Conservation (phyloP, 148 eudicot species). For the Chenopodium suecicum region DNA sequence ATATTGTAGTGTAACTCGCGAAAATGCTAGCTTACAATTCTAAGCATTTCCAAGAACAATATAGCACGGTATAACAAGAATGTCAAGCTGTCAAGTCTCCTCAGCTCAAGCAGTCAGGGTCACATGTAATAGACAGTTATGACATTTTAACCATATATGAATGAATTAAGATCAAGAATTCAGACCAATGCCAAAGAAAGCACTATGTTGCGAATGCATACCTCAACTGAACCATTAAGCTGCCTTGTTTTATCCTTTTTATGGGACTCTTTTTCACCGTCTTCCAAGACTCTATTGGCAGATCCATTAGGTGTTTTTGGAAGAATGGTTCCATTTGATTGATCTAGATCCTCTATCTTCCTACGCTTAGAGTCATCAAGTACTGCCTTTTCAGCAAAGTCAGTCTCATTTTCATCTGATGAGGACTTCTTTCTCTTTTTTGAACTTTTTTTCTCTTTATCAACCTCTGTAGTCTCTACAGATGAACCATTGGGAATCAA, state of each 20-base stretch:
- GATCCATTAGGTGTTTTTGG: constrained; percentile 29
- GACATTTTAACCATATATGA: not conserved
- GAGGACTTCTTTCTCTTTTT: constrained; percentile 68
- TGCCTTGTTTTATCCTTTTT: constrained; percentile 38
- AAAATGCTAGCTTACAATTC: not conserved
- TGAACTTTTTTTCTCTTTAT: constrained; percentile 44
- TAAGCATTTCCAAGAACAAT: not conserved
- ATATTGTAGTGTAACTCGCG: no score
- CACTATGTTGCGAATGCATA: constrained; percentile 21
- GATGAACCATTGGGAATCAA: constrained; percentile 6
- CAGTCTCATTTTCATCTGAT: constrained; percentile 39
- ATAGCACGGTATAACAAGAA: not conserved
- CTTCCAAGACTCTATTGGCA: constrained; percentile 32
- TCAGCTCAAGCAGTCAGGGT: not conserved
- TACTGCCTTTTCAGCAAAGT: constrained; percentile 24
- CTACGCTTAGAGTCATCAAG: constrained; percentile 51
- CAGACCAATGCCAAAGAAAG: not conserved
- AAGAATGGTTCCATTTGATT: constrained; percentile 29
- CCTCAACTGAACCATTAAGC: constrained; percentile 63
- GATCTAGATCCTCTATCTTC: constrained; percentile 43
- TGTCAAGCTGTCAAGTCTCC: constrained; percentile 6
- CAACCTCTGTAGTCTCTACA: constrained; percentile 10
- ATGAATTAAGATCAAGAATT: not conserved
- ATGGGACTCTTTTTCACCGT: constrained; percentile 33
- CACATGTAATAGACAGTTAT: not conserved